Percentiles rank a stretch among this genome's conserved stretches.
Evolutionary conservation across 164 flowering plant species (phyloP).

Genomic region (Santalum album): DNA sequence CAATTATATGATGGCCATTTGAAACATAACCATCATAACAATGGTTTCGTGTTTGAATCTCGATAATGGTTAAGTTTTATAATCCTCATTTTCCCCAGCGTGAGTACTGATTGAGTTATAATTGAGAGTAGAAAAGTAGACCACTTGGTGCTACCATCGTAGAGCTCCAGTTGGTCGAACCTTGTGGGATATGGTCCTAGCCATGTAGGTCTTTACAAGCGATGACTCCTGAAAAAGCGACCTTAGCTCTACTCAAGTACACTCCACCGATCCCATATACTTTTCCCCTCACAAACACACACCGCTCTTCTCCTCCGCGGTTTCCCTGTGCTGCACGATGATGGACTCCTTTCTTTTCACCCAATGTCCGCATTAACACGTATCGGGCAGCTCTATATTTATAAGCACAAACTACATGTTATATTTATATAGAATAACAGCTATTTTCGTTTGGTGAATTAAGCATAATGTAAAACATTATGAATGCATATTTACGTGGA

Average conservation of each 20-base stretch:
- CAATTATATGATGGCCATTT: too few relatives aligned
- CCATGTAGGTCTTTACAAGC: constrained; percentile 67
- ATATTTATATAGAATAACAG: too few relatives aligned
- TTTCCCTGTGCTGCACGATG: constrained; percentile 57
- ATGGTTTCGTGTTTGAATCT: too few relatives aligned
- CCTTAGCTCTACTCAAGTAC: constrained; percentile 72
- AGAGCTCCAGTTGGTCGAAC: constrained; percentile 92
- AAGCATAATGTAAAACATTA: too few relatives aligned
- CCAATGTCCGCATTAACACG: constrained; percentile 62
- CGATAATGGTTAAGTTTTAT: too few relatives aligned
- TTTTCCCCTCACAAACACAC: constrained; percentile 59
- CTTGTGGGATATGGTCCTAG: constrained; percentile 57
- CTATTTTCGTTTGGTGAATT: too few relatives aligned
- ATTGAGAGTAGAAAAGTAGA: too few relatives aligned
- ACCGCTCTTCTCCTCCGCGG: constrained; percentile 49
- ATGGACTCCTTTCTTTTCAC: constrained; percentile 56
- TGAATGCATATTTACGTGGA: constrained; percentile 8
- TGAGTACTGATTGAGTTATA: too few relatives aligned
- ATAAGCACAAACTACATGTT: too few relatives aligned
- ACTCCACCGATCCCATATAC: constrained; percentile 63
- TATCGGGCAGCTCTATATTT: constrained; percentile 63
- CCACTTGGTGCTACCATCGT: constrained; percentile 50
- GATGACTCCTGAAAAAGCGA: constrained; percentile 56
- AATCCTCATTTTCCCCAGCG: too few relatives aligned
- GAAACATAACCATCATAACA: too few relatives aligned